Conservation (phyloP, 495 filamentous ascomycete species). For the Penicillium arizonense region DNA sequence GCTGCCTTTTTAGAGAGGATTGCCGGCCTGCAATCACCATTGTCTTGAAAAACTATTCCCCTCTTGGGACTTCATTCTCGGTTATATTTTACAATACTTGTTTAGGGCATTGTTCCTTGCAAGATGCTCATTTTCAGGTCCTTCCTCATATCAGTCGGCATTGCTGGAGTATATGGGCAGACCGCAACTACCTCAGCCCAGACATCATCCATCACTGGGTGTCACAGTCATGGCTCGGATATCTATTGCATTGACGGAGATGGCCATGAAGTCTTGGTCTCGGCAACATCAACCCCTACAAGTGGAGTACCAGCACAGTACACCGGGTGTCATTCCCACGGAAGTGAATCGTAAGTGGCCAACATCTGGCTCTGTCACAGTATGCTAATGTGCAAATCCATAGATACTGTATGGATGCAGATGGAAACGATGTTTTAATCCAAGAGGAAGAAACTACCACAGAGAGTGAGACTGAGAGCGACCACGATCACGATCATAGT, state of each 20-base stretch:
- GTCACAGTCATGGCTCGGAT: slow-evolving; percentile 36
- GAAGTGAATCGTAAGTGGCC: slow-evolving; percentile 38
- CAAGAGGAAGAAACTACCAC: slow-evolving; percentile 24
- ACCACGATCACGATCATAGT: slow-evolving; percentile 1
- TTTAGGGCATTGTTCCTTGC: background rate
- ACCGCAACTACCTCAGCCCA: slow-evolving; percentile 18
- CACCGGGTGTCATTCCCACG: slow-evolving; percentile 53
- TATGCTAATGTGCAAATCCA: slow-evolving; percentile 2
- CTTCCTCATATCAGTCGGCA: slow-evolving; percentile 8
- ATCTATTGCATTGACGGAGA: slow-evolving; percentile 41
- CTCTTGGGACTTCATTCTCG: background rate
- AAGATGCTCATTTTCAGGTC: slow-evolving; percentile 12
- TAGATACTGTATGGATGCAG: slow-evolving; percentile 46
- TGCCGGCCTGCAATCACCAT: background rate
- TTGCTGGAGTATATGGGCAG: slow-evolving; percentile 13
- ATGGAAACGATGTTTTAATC: slow-evolving; percentile 48
- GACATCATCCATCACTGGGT: slow-evolving; percentile 36
- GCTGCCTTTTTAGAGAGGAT: background rate
- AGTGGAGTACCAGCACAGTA: slow-evolving; percentile 45
- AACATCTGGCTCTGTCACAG: too few relatives aligned
- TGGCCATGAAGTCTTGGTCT: slow-evolving; percentile 40
- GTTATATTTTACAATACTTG: background rate
- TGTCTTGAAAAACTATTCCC: background rate
- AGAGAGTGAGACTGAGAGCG: background rate
- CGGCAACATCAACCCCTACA: slow-evolving; percentile 38